These are phyloP conservation scores for Cornus kousa DNA, from an alignment of 148 eudicot genomes.

Conservation along the genomic window DNA sequence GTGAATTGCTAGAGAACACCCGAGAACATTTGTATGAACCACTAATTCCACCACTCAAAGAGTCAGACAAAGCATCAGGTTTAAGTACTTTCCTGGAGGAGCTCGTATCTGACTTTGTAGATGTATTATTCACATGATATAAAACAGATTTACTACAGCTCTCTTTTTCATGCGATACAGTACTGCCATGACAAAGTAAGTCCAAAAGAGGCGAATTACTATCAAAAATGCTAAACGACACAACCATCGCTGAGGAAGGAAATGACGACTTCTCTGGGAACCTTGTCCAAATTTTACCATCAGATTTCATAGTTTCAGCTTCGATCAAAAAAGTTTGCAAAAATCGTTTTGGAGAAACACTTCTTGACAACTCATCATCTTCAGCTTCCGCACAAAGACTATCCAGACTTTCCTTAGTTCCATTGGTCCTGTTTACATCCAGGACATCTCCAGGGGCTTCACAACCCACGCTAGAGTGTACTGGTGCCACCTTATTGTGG, in stretches of 20 bases:
- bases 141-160: conserved; percentile 18
- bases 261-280: conserved; percentile 57
- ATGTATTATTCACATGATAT: conserved; percentile 20
- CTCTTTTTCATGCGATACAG: conserved; percentile 25
- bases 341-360: conserved; percentile 56
- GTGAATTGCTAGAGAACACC: conserved; percentile 69
- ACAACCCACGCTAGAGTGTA: neutral
- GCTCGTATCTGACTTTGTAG: conserved; percentile 20
- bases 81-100: conserved; percentile 10
- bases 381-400: conserved; percentile 18
- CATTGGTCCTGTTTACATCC: conserved; percentile 20
- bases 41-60: conserved; percentile 18
- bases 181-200: conserved; percentile 28
- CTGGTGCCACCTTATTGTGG: conserved; percentile 14
- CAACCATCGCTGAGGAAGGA: conserved; percentile 48
- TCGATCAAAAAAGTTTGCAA: conserved; percentile 64
- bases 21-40: conserved; percentile 48
- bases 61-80: conserved; percentile 18
- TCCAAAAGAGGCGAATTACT: conserved; percentile 39
- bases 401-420: conserved; percentile 29
- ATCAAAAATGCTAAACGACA: conserved; percentile 66
- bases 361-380: conserved; percentile 26
- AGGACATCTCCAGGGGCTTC: conserved; percentile 24
- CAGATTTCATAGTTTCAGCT: conserved; percentile 44
- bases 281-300: conserved; percentile 45